Evolutionary conservation across 2,329 filamentous ascomycete species (phyloP).

Genomic region (Fusarium scirpi): DNA sequence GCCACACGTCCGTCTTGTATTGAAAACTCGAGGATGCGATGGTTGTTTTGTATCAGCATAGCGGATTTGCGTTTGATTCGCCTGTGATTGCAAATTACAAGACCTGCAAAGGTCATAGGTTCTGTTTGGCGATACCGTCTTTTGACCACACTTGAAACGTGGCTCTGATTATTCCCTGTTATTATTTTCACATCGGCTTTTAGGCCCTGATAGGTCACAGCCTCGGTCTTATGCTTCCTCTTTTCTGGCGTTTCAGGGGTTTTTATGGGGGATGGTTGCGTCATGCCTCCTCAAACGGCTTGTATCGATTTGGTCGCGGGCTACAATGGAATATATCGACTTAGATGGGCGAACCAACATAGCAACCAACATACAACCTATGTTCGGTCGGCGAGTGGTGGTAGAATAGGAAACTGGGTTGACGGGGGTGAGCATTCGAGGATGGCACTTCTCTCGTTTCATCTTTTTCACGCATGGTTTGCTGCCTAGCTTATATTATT

Average conservation of each 20-base stretch:
- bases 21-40: neutral
- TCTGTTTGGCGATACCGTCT: constrained; percentile 17
- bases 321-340: constrained; percentile 4
- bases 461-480: constrained; percentile 1
- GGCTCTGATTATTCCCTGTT: neutral
- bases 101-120: neutral
- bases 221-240: constrained; percentile 23
- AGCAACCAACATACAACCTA: neutral
- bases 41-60: constrained; percentile 2
- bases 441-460: constrained; percentile 3
- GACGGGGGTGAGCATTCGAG: neutral
- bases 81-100: constrained; percentile 5
- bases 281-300: constrained; percentile 6
- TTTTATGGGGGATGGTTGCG: constrained; percentile 18
- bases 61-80: neutral
- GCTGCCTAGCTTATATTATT: constrained; percentile 5
- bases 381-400: constrained; percentile 4
- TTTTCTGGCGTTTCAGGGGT: constrained; percentile 25
- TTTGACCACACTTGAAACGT: constrained; percentile 1
- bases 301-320: constrained; percentile 10
- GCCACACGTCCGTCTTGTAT: neutral
- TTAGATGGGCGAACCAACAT: constrained; percentile 12
- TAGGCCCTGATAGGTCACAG: constrained; percentile 7
- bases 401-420: constrained; percentile 15
- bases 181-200: constrained; percentile 21